Evolutionary conservation across 768 basidiomycete genomes (phyloP), one percentile per base, ranked within the genome.

Genomic region (Amanita rubescens): DNA sequence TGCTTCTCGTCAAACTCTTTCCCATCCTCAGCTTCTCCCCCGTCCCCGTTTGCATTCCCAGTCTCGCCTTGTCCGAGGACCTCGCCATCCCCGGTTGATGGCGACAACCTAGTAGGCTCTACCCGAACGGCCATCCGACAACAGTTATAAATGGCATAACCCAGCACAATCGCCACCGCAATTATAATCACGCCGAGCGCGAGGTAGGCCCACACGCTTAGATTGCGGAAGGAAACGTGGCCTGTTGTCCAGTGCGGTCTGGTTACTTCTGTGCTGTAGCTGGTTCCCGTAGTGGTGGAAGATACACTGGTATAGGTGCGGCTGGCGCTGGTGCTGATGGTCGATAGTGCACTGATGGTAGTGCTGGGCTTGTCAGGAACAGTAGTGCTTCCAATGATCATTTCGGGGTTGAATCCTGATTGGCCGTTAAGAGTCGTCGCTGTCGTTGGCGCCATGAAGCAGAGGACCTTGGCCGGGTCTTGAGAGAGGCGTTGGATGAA

Each of bases 151-250:
- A 46, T 7, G 1, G 24, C 42, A 24, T 53, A 39, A 5, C 32
- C 38, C 33, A 38, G 9, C 30, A 46, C 52, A 2, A 35, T 20
- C 11, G 25, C 17, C 11, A 37, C 22, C 11, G 35, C 33, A 6
- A 53, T 1, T 9, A 46, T 12, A 30, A 53, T 53, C 14, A 53
- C 15, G 12, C 12, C 52, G 5, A 53, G 20, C 2, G 52, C 42
- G 24, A 53, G 11, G 34, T 37, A 53, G 7, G 41, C 43, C 52
- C 52, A 53, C 9, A 46, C 33, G 25, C 52, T 46, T 32, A 45
- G 25, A 11, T 46, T 43, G 24, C 43, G 33, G 12, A 53, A 39
- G 5, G 43, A 42, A 8, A 32, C 43, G 6, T 27, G 51, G 35
- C 22, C 30, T 3, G 24, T 12, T 12, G 44, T 46, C 44, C 44